Conservation (phyloP, 176 grass and related monocot genomes). For the Carex cristatella region DNA sequence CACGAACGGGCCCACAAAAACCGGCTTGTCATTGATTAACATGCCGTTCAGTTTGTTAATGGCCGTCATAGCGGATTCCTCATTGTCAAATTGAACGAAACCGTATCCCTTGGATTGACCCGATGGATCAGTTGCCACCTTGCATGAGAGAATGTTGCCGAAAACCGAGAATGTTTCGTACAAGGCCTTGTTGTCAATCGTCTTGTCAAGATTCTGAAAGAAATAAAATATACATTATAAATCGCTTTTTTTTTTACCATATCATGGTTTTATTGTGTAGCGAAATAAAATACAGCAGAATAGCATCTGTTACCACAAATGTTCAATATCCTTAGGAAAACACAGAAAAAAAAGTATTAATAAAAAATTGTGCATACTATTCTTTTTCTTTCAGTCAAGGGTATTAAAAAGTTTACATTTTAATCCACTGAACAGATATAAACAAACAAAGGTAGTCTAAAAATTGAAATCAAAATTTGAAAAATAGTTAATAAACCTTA, state of each 20-base stretch:
- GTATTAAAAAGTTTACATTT: too few relatives aligned
- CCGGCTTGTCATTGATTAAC: conserved; percentile 65
- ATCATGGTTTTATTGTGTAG: neutral
- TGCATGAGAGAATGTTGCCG: conserved; percentile 60
- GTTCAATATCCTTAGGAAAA: neutral
- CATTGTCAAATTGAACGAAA: conserved; percentile 59
- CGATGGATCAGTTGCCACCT: conserved; percentile 49
- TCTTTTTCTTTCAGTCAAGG: too few relatives aligned
- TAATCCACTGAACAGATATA: too few relatives aligned
- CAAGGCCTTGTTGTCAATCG: conserved; percentile 61
- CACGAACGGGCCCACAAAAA: conserved; percentile 70
- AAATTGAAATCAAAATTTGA: neutral
- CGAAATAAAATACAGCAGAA: neutral
- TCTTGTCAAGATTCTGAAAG: conserved; percentile 68
- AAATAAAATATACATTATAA: neutral
- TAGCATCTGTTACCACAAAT: neutral
- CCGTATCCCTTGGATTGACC: conserved; percentile 65
- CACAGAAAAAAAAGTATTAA: too few relatives aligned
- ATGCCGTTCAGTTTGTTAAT: conserved; percentile 70
- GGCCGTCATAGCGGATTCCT: conserved; percentile 48
- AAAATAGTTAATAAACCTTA: conserved; percentile 33
- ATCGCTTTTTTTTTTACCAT: neutral
- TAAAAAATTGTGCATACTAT: too few relatives aligned
- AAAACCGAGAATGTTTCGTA: conserved; percentile 57
- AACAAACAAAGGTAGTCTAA: neutral